A percentile compares a stretch with the other conserved stretches of the same genome.
These are phyloP conservation scores for Botryotinia narcissicola DNA, from an alignment of 2,329 filamentous ascomycete genomes.

Conservation along the genomic window DNA sequence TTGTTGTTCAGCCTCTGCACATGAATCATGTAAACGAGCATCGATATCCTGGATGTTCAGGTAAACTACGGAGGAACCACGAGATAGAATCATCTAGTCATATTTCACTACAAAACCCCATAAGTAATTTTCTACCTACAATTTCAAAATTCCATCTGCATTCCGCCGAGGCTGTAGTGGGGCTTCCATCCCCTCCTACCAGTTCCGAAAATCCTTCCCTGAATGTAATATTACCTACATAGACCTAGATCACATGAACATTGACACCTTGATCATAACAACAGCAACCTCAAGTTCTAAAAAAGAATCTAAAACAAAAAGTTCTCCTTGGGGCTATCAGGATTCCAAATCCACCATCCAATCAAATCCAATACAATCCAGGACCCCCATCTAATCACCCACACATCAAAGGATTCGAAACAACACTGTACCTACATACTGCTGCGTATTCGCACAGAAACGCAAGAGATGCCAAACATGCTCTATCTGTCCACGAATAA, in stretches of 20 bases:
- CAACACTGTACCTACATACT: neutral
- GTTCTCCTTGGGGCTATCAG: neutral
- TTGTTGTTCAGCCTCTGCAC: neutral
- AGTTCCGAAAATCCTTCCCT: neutral
- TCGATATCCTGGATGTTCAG: neutral
- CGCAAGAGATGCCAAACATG: neutral
- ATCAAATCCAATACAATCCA: neutral
- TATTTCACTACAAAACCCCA: neutral
- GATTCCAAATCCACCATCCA: neutral
- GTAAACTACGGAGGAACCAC: neutral
- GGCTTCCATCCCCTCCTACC: neutral
- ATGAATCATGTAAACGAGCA: neutral
- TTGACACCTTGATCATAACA: neutral
- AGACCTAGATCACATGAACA: neutral
- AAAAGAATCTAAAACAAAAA: slow-evolving; percentile 5
- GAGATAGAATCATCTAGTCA: neutral
- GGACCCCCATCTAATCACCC: neutral
- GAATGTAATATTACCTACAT: neutral
- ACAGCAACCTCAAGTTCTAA: slow-evolving; percentile 13
- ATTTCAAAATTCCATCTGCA: slow-evolving; percentile 5
- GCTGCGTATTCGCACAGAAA: neutral
- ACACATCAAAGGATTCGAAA: slow-evolving; percentile 14
- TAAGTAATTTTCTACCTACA: neutral
- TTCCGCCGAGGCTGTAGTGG: slow-evolving; percentile 12
- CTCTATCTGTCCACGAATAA: neutral